Conservation (phyloP, 2,329 filamentous ascomycete species). For the Xylaria arbuscula region DNA sequence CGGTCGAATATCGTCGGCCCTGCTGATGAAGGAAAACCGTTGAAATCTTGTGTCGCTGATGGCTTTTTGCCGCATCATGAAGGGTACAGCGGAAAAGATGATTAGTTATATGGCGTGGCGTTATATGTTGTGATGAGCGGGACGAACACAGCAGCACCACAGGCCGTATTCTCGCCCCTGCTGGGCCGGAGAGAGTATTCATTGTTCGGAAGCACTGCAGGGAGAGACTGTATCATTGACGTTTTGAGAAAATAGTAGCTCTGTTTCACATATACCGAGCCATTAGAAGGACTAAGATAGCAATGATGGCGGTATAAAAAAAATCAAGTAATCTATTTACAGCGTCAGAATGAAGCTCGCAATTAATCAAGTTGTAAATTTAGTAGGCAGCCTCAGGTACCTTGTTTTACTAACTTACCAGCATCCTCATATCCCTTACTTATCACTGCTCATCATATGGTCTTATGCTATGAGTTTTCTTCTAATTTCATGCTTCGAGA, state of each 20-base stretch:
- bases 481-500: background rate
- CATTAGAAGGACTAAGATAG: background rate
- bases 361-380: background rate
- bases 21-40: background rate
- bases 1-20: slow-evolving; percentile 7
- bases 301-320: background rate
- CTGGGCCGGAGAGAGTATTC: slow-evolving; percentile 14
- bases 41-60: background rate
- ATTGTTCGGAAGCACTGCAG: slow-evolving; percentile 1
- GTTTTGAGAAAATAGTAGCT: background rate
- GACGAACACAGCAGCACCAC: background rate
- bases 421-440: background rate
- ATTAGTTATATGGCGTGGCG: background rate
- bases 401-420: background rate
- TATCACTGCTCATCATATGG: background rate
- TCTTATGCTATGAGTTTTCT: no score
- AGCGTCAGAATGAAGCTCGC: background rate
- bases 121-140: background rate
- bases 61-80: background rate
- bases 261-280: background rate
- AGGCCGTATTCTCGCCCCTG: slow-evolving; percentile 6
- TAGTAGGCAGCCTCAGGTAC: background rate
- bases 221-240: background rate
- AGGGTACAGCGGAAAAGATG: background rate
- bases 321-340: background rate